Percentiles rank a stretch among this genome's conserved stretches.
phyloP scores from a whole-genome alignment of 164 flowering plant genomes.

The Warburgia ugandensis region DNA sequence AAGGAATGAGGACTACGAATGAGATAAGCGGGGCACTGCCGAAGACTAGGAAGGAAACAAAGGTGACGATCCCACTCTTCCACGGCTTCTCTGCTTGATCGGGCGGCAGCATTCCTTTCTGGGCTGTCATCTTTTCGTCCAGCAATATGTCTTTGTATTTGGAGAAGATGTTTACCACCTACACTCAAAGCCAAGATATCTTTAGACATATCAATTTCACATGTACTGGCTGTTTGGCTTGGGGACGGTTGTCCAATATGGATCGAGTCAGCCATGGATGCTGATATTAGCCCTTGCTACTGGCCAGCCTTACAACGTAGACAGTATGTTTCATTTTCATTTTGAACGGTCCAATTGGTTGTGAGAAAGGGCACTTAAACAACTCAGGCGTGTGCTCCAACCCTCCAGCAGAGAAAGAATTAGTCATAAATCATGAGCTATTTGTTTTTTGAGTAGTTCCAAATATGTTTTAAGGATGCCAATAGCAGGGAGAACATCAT shows the following conservation, averaged over 20 bases:
- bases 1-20: constrained; percentile 53
- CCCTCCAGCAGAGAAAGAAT: background rate
- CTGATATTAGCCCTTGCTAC: no score
- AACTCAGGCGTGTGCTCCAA: background rate
- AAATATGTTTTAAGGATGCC: no score
- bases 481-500: no score
- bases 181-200: background rate
- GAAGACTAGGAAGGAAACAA: constrained; percentile 40
- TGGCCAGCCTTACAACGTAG: no score
- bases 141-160: constrained; percentile 50
- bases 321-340: no score
- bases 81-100: constrained; percentile 47
- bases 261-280: no score
- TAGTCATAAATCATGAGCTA: background rate
- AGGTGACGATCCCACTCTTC: constrained; percentile 53
- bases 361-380: no score
- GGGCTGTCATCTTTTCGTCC: constrained; percentile 38
- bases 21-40: constrained; percentile 57
- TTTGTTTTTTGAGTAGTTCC: no score
- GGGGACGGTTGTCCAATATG: no score
- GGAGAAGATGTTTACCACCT: constrained; percentile 48
- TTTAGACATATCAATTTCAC: background rate
- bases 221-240: background rate
- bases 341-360: no score
- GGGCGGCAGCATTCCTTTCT: constrained; percentile 39